Evolutionary conservation across 179 eudicot genomes (phyloP).

Genomic region (Corrigiola litoralis): DNA sequence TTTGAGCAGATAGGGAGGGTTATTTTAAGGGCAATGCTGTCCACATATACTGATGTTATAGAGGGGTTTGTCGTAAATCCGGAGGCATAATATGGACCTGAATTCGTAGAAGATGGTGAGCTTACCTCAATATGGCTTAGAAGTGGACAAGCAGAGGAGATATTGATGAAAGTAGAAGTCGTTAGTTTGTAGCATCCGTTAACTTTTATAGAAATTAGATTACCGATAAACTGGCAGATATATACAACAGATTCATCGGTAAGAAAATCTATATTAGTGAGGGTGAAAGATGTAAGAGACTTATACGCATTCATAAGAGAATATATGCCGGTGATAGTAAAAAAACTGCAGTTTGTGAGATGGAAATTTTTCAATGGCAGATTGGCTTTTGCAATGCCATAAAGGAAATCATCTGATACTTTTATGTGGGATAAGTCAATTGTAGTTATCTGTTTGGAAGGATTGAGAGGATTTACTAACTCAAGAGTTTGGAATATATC

Average conservation of each 20-base stretch:
- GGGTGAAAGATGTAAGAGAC: conserved; percentile 13
- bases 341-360: conserved; percentile 7
- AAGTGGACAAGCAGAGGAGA: too few species aligned
- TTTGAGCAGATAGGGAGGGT: conserved; percentile 13
- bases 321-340: conserved; percentile 8
- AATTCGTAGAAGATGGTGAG: too few species aligned
- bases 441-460: not conserved
- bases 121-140: too few species aligned
- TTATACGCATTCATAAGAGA: conserved; percentile 11
- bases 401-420: conserved; percentile 15
- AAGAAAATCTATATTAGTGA: conserved; percentile 12
- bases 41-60: conserved; percentile 10
- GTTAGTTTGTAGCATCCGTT: conserved; percentile 11
- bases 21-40: conserved; percentile 4
- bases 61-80: too few species aligned
- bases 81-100: too few species aligned
- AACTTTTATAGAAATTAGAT: conserved; percentile 9
- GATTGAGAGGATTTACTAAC: conserved; percentile 2
- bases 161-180: conserved; percentile 7
- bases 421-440: conserved; percentile 13
- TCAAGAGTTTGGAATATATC: not conserved
- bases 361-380: conserved; percentile 12
- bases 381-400: conserved; percentile 11
- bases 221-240: conserved; percentile 1
- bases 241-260: conserved; percentile 12